A percentile compares a stretch with the other conserved stretches of the same genome.
phyloP scores from a whole-genome alignment of 176 grass and related monocot species.

The Raddia distichophylla region DNA sequence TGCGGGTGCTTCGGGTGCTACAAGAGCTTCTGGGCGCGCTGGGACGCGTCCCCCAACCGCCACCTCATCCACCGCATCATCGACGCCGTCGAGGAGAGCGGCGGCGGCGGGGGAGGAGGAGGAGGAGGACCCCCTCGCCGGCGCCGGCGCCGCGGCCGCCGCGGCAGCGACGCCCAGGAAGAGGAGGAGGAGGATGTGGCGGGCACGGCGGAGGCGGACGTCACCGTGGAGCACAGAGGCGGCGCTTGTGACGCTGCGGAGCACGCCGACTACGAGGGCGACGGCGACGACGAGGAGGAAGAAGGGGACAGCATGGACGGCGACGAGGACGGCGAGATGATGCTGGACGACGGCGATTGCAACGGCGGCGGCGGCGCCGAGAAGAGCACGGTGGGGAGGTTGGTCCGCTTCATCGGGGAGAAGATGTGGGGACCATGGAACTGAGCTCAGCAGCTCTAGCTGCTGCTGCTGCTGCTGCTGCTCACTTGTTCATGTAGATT shows the following conservation, averaged over 20 bases:
- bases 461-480: background rate
- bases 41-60: constrained; percentile 92
- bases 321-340: constrained; percentile 24
- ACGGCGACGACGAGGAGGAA: constrained; percentile 37
- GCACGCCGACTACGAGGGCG: constrained; percentile 40
- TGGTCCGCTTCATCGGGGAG: constrained; percentile 84
- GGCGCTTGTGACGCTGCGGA: constrained; percentile 5
- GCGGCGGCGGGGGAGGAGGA: background rate
- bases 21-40: constrained; percentile 96
- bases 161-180: background rate
- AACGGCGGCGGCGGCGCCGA: constrained; percentile 23
- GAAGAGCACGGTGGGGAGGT: constrained; percentile 64
- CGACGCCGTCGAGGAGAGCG: constrained; percentile 80
- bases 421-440: constrained; percentile 71
- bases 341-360: constrained; percentile 30
- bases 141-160: constrained; percentile 30
- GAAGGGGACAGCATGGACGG: constrained; percentile 33
- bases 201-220: background rate
- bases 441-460: background rate
- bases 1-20: constrained; percentile 98
- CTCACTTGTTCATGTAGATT: constrained; percentile 44
- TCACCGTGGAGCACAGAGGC: background rate
- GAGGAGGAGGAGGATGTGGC: background rate
- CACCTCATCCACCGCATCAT: constrained; percentile 93
- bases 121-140: constrained; percentile 25